Evolutionary conservation across 2,329 filamentous ascomycete species (phyloP), one percentile per base, ranked within the genome.

Genomic region (Fusarium albosuccineum): DNA sequence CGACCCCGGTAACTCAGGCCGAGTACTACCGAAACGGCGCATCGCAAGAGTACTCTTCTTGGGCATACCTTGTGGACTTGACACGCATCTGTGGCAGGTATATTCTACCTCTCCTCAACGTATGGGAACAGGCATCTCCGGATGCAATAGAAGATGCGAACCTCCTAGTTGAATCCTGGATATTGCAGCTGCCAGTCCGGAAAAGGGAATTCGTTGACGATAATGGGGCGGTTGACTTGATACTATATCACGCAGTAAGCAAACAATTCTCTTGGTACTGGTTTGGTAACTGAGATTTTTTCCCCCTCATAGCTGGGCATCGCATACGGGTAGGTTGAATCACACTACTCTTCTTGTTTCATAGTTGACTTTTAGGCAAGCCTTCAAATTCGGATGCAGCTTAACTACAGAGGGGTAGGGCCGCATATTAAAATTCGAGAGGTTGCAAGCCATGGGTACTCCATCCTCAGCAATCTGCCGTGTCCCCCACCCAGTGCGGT

Each of bases 171-270:
- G 36, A 57, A 29, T 51, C 52, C 6, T 73, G 71, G 71, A 44
- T 73, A n/a, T 49, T 58, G 6, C 58, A 58, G 22, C 46, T 73
- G 9, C 64, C 40, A 1, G 5, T 52, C 2, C 58, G 58, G 48
- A 73, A 67, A 39, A 64, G 50, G 39, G 48, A 70, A 4, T 34
- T 62, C 8, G 42, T 71, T 11, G 64, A 67, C 17, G 13, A 57
- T 14, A 41, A 68, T 5, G 71, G 71, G 14, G 60, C 58, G 27
- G 55, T 61, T 13, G 71, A 73, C 30, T 58, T 71, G 60, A 61
- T 73, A 44, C 29, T 73, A 13, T 73, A 70, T 41, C 70, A 70
- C 48, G 66, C 71, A 13, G 71, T 73, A 62, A 64, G 71, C 60
- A 27, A 37, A 44, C 40, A 3, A 11, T 26, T 37, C 13, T n/a